These are phyloP conservation scores for Chaetomium sp. DNA, from an alignment of 2,329 filamentous ascomycete genomes.

Conservation along the genomic window DNA sequence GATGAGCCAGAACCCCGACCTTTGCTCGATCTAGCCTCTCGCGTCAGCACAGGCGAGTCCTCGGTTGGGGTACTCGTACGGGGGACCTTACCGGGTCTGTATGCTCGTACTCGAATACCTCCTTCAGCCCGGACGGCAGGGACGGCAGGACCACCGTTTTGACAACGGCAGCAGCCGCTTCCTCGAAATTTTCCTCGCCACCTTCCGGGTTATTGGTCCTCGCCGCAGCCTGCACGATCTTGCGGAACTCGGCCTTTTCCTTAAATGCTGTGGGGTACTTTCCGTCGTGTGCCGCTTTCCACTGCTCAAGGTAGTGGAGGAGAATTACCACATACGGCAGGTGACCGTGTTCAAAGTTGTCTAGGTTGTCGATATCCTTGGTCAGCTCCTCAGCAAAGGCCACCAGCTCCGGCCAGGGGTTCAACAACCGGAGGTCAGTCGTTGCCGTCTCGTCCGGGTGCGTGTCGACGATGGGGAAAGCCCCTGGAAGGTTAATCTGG, in stretches of 20 bases:
- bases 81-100: slow-evolving; percentile 54
- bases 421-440: slow-evolving; percentile 79
- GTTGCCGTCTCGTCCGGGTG: slow-evolving; percentile 87
- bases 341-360: slow-evolving; percentile 84
- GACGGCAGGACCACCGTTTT: slow-evolving; percentile 76
- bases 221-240: slow-evolving; percentile 66
- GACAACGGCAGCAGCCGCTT: slow-evolving; percentile 83
- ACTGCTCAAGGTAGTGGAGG: slow-evolving; percentile 77
- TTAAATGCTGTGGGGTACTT: slow-evolving; percentile 72
- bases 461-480: slow-evolving; percentile 91
- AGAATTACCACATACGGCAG: slow-evolving; percentile 84
- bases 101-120: slow-evolving; percentile 73
- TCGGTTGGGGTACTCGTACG: not conserved
- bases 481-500: slow-evolving; percentile 72
- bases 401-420: slow-evolving; percentile 81
- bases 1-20: slow-evolving; percentile 83
- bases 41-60: slow-evolving; percentile 25
- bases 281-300: slow-evolving; percentile 72
- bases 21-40: slow-evolving; percentile 43
- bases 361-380: slow-evolving; percentile 66
- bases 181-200: slow-evolving; percentile 95
- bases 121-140: slow-evolving; percentile 68
- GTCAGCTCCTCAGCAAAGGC: slow-evolving; percentile 69
- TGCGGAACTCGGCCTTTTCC: slow-evolving; percentile 83
- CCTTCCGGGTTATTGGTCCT: slow-evolving; percentile 77